phyloP scores from a whole-genome alignment of 2,329 filamentous ascomycete species.

The Talaromyces sp. region DNA sequence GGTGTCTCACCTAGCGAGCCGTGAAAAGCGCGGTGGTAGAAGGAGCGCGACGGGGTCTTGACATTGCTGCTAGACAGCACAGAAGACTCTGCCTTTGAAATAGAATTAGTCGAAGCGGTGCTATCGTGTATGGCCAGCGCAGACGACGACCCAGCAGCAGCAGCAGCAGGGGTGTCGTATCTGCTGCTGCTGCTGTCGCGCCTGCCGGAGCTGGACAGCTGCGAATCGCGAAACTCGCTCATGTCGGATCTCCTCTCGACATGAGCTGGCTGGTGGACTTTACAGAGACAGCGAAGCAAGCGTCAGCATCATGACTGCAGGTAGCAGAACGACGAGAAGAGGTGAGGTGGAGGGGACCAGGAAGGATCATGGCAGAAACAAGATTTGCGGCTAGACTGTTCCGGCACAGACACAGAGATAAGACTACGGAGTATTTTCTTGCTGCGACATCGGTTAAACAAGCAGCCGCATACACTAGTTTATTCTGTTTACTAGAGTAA shows the following conservation, averaged over 20 bases:
- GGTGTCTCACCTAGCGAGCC: conserved; percentile 30
- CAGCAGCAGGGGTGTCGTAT: background rate
- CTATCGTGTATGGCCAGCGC: background rate
- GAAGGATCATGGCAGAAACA: background rate
- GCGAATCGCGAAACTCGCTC: conserved; percentile 6
- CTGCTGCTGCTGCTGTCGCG: conserved; percentile 2
- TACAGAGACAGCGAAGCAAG: background rate
- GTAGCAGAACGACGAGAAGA: background rate
- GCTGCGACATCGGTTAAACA: background rate
- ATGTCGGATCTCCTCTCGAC: background rate
- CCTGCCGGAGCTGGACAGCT: background rate
- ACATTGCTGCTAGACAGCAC: conserved; percentile 27
- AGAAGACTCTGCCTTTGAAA: conserved; percentile 11
- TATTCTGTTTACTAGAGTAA: too few relatives aligned
- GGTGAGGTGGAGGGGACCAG: background rate
- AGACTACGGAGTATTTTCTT: background rate
- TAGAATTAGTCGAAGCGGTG: background rate
- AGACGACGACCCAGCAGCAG: background rate
- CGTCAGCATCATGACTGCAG: background rate
- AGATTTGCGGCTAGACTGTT: background rate
- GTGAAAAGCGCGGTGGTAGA: conserved; percentile 42
- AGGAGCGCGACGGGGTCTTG: conserved; percentile 40
- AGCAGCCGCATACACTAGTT: too few relatives aligned
- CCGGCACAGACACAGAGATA: background rate
- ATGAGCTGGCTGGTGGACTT: background rate